Conservation (phyloP, 495 filamentous ascomycete species). For the Hyaloscypha hepaticicola region DNA sequence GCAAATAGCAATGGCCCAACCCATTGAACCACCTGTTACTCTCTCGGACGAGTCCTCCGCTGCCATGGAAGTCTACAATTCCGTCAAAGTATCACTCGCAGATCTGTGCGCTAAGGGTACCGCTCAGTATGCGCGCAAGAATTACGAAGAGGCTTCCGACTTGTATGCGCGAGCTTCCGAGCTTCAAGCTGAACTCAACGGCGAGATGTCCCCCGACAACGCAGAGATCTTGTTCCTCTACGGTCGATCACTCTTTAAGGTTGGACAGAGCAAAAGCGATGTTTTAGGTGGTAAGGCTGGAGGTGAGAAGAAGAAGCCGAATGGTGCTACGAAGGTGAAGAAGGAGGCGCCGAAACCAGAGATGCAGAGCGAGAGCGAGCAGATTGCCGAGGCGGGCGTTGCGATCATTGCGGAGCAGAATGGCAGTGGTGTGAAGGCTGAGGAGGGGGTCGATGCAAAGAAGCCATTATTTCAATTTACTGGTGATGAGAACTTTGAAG, state of each 20-base stretch:
- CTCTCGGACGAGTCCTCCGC: constrained; percentile 14
- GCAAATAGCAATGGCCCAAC: constrained; percentile 27
- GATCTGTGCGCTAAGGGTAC: constrained; percentile 54
- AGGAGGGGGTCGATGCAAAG: constrained; percentile 42
- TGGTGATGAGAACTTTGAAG: constrained; percentile 90
- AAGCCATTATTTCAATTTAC: constrained; percentile 89
- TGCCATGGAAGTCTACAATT: constrained; percentile 29
- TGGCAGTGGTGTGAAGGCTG: constrained; percentile 40
- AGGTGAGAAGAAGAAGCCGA: constrained; percentile 52
- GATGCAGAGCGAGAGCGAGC: constrained; percentile 33
- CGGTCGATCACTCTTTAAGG: constrained; percentile 87
- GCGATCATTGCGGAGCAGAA: constrained; percentile 33
- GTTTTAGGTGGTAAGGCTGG: constrained; percentile 81
- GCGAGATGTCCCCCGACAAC: constrained; percentile 85
- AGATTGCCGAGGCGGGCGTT: constrained; percentile 44
- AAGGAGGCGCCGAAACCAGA: constrained; percentile 25
- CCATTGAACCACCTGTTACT: constrained; percentile 26
- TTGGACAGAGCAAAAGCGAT: constrained; percentile 90
- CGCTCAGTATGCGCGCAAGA: constrained; percentile 75
- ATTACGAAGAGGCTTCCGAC: constrained; percentile 81
- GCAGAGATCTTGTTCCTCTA: constrained; percentile 92
- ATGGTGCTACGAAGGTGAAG: constrained; percentile 35
- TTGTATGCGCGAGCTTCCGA: constrained; percentile 85
- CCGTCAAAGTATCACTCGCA: constrained; percentile 54
- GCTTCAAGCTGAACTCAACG: constrained; percentile 86